Evolutionary conservation across 2,329 filamentous ascomycete genomes (phyloP).

Genomic region (Xylaria sp.): DNA sequence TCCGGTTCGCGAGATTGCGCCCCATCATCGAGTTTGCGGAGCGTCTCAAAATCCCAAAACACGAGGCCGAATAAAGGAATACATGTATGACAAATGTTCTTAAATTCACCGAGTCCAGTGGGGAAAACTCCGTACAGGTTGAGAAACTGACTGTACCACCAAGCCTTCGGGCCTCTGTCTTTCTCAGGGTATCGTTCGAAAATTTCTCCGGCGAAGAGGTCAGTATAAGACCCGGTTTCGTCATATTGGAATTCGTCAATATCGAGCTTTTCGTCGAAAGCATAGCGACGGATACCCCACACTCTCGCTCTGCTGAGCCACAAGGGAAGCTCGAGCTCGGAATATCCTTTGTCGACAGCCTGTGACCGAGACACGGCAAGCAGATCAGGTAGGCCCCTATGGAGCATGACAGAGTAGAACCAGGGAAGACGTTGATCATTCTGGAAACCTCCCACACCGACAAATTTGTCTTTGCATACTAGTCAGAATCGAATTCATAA

Average conservation of each 20-base stretch:
- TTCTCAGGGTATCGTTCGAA: conserved; percentile 8
- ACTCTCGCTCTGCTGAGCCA: background rate
- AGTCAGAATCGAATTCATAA: no score
- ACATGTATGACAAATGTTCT: background rate
- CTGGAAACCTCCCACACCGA: no score
- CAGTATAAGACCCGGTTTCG: background rate
- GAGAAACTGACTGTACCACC: conserved; percentile 4
- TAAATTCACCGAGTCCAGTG: no score
- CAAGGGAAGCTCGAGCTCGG: no score
- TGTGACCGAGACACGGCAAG: no score
- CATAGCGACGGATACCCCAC: background rate
- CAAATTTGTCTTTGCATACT: no score
- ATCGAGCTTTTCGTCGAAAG: background rate
- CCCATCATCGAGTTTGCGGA: background rate
- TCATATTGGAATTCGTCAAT: background rate
- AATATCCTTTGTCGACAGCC: no score
- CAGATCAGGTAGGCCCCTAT: no score
- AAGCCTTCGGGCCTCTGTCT: background rate
- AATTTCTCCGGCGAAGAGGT: background rate
- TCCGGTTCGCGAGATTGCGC: no score
- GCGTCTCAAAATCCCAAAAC: conserved; percentile 2
- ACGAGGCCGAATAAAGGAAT: background rate
- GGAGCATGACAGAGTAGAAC: no score
- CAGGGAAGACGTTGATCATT: no score
- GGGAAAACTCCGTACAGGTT: no score